Base-by-base conservation (phyloP, 805 yeast species). In the Spathaspora arborariae region DNA sequence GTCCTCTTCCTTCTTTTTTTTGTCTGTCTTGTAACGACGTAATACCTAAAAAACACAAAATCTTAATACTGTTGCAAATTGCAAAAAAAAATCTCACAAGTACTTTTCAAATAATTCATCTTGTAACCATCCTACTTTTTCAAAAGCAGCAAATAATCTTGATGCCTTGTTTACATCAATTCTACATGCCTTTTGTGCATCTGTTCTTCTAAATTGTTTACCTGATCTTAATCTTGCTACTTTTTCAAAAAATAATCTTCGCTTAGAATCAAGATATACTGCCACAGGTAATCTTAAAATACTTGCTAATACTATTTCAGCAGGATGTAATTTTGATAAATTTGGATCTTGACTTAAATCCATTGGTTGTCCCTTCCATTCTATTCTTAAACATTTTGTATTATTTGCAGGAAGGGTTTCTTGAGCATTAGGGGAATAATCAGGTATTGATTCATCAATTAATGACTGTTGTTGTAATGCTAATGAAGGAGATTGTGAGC, bases 291-390 rank as follows among this genome's bases (percentile, higher is more conserved):
- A 75, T 62, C 99, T 78, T 59, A 92, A 75, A n/a, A 84, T 85
- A 15, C 95, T 85, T 4, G 98, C 97, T 51, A 92, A 74, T 37
- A 78, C 75, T 13, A 85, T 77, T 67, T 92, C 99, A 4, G 97
- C 96, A 0, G 97, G 97, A 65, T 92, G 97, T 53, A 94, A 75
- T 56, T 83, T 77, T 41, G 69, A 68, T 43, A 78, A 65, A 54
- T 88, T 76, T 18, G 96, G 95, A 65, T 94, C 98, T 26, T 66
- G 58, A 15, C 84, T 74, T 47, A 92, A 76, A 64, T 88, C 95
- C 97, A 92, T 90, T 33, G 97, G 96, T 57, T 90, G 96, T 9
- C 98, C 99, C 70, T 91, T 92, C 99, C 99, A 92, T 64, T 92
- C 98, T 30, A 95, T 87, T 60, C 85, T 85, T 56, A 91, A 74